Conservation (phyloP, 2,329 filamentous ascomycete species). For the Calonectria multiphialidica region DNA sequence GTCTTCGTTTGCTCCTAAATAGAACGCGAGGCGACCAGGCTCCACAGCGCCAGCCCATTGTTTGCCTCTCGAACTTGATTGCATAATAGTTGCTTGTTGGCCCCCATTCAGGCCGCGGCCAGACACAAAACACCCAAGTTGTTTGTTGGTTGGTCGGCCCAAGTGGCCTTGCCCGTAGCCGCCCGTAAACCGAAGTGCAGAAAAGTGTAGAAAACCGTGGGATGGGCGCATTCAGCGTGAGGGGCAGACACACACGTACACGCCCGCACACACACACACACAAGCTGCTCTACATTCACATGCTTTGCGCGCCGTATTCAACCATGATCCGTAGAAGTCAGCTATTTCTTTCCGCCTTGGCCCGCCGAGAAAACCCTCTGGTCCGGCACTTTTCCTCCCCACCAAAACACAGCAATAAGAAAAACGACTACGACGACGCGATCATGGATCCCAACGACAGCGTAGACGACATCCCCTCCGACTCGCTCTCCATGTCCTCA, state of each 20-base stretch:
- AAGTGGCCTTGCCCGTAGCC: not conserved
- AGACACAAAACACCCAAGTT: not conserved
- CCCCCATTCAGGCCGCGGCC: not conserved
- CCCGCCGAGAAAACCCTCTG: no score
- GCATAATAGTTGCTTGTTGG: not conserved
- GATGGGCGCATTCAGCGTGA: not conserved
- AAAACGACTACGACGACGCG: no score
- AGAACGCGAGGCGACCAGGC: no score
- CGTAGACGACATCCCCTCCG: not conserved
- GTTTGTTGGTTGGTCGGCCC: conserved; percentile 3
- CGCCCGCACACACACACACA: no score
- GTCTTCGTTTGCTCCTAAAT: no score
- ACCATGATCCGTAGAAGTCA: not conserved
- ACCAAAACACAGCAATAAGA: not conserved
- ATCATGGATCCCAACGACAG: not conserved
- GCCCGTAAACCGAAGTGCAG: not conserved
- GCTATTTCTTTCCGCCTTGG: not conserved
- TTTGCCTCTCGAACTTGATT: not conserved
- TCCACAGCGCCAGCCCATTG: not conserved
- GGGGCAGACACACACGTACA: not conserved
- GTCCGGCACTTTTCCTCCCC: no score
- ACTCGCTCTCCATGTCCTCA: not conserved
- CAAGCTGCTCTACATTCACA: not conserved
- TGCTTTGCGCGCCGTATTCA: not conserved
- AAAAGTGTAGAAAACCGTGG: conserved; percentile 4